phyloP scores from a whole-genome alignment of 176 grass and related monocot genomes.

The Aegilops speltoides region DNA sequence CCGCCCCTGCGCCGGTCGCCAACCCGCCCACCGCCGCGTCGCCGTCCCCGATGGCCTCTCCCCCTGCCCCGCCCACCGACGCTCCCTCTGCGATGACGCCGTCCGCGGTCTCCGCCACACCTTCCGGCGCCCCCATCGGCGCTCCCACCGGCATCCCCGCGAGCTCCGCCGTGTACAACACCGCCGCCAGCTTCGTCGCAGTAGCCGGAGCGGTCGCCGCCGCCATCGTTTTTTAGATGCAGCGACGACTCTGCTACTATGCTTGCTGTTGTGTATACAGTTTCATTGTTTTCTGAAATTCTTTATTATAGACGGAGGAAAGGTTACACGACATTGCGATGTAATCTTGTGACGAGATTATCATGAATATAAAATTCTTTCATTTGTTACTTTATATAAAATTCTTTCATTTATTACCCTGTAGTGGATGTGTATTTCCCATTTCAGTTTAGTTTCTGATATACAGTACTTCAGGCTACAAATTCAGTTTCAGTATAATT shows the following conservation, averaged over 20 bases:
- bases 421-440: neutral
- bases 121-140: neutral
- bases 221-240: conserved; percentile 42
- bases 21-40: conserved; percentile 14
- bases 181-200: conserved; percentile 33
- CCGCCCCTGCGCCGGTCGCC: conserved; percentile 8
- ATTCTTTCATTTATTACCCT: neutral
- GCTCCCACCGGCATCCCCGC: neutral
- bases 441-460: too few species aligned
- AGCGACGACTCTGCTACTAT: neutral
- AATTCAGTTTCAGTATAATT: neutral
- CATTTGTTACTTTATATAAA: conserved; percentile 12
- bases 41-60: conserved; percentile 26
- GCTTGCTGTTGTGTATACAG: neutral
- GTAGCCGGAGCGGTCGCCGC: conserved; percentile 39
- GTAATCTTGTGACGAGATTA: neutral
- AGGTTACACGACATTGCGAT: neutral
- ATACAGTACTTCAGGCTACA: neutral
- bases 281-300: conserved; percentile 9
- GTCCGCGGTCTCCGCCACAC: conserved; percentile 1
- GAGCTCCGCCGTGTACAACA: neutral
- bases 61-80: conserved; percentile 18
- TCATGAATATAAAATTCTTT: neutral
- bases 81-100: conserved; percentile 14
- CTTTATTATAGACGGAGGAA: neutral